phyloP scores from a whole-genome alignment of 2,329 filamentous ascomycete species.

The Aspergillus phoenicis region DNA sequence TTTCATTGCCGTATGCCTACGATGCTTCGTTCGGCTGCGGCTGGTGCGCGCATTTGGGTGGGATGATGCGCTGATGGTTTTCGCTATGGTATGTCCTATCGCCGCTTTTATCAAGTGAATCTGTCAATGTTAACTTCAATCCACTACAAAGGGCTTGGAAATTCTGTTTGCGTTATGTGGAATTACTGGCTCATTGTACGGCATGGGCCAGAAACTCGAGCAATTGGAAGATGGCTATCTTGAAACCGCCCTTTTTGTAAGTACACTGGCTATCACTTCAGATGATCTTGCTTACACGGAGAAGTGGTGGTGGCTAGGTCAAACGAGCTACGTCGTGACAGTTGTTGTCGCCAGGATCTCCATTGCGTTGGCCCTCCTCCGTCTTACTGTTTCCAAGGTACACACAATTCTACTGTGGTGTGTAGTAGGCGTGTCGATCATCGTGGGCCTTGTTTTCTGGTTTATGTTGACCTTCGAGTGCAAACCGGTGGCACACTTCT shows the following conservation, averaged over 20 bases:
- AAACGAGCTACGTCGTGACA: constrained; percentile 56
- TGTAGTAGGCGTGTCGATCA: constrained; percentile 50
- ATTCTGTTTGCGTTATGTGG: constrained; percentile 41
- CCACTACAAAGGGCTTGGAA: constrained; percentile 29
- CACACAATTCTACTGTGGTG: constrained; percentile 52
- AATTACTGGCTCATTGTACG: constrained; percentile 37
- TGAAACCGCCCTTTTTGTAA: constrained; percentile 39
- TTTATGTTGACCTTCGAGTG: constrained; percentile 58
- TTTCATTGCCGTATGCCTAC: constrained; percentile 35
- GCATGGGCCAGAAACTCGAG: constrained; percentile 31
- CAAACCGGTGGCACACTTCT: constrained; percentile 55
- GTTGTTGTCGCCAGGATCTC: constrained; percentile 55
- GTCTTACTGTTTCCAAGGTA: constrained; percentile 50
- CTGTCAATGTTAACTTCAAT: not conserved
- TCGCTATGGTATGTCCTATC: constrained; percentile 36
- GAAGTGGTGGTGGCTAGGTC: constrained; percentile 58
- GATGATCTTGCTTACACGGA: not conserved
- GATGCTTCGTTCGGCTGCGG: constrained; percentile 40
- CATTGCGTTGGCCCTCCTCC: constrained; percentile 57
- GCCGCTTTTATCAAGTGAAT: not conserved
- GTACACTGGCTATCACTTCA: constrained; percentile 11
- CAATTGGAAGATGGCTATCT: constrained; percentile 25
- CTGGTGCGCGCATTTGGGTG: constrained; percentile 41
- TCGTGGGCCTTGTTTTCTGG: constrained; percentile 53
- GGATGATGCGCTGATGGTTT: constrained; percentile 43